Evolutionary conservation across 441 rosid genomes (phyloP).

Genomic region (Adansonia rubrostipa): DNA sequence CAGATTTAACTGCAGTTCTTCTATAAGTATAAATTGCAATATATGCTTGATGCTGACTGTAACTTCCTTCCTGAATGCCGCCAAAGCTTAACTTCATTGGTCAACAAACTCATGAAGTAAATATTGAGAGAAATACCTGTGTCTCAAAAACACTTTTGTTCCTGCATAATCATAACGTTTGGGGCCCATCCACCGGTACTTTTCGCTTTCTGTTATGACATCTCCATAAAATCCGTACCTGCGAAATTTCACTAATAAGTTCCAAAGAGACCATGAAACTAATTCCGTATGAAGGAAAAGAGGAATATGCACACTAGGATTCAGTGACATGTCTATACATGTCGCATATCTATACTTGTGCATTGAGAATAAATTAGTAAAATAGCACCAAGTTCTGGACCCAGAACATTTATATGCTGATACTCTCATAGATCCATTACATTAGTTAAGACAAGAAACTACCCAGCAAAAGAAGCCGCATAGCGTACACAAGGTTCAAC

Average conservation of each 20-base stretch:
- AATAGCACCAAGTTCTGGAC: background rate
- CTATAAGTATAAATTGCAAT: background rate
- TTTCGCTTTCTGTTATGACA: conserved; percentile 91
- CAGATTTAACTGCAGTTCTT: conserved; percentile 16
- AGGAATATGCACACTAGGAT: conserved; percentile 10
- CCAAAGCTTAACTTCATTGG: background rate
- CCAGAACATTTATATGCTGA: background rate
- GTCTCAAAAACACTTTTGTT: conserved; percentile 88
- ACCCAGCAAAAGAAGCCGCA: conserved; percentile 99
- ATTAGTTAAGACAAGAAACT: conserved; percentile 38
- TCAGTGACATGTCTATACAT: background rate
- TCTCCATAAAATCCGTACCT: conserved; percentile 98
- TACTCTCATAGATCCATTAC: background rate
- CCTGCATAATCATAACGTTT: conserved; percentile 94
- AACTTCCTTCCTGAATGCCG: background rate
- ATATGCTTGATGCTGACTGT: background rate
- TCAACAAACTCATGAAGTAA: background rate
- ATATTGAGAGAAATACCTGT: conserved; percentile 52
- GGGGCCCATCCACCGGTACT: conserved; percentile 98
- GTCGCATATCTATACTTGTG: background rate
- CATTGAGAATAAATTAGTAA: background rate
- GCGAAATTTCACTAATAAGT: conserved; percentile 36
- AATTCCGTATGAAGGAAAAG: background rate
- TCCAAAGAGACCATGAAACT: conserved; percentile 23
- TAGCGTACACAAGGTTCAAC: conserved; percentile 85